Conservation (phyloP, 768 basidiomycete genomes). For the Leccinum arenicola region DNA sequence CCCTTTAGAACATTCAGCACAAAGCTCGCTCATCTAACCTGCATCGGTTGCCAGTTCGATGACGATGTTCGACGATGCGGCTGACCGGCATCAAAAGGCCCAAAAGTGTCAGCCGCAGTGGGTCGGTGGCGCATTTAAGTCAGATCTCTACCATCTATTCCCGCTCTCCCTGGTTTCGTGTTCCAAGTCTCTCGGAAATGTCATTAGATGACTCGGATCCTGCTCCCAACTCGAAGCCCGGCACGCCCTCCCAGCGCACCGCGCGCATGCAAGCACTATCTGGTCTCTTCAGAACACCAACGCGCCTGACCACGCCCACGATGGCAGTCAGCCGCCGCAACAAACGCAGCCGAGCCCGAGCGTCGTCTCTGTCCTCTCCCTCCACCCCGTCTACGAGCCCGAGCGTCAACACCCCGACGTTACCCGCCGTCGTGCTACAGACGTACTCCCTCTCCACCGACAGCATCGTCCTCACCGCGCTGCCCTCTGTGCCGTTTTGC, state of each 20-base stretch:
- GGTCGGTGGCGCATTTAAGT: slow-evolving; percentile 2
- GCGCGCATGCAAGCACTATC: slow-evolving; percentile 17
- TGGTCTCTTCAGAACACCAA: slow-evolving; percentile 24
- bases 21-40: not conserved
- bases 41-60: not conserved
- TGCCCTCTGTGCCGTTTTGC: slow-evolving; percentile 60
- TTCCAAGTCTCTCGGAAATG: slow-evolving; percentile 9
- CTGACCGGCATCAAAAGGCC: not conserved
- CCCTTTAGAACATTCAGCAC: not conserved
- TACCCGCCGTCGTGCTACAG: slow-evolving; percentile 54
- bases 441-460: slow-evolving; percentile 48
- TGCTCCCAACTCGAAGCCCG: not conserved
- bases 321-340: slow-evolving; percentile 13
- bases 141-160: not conserved
- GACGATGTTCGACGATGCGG: not conserved
- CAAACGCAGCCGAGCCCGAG: slow-evolving; percentile 19
- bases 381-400: slow-evolving; percentile 11
- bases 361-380: slow-evolving; percentile 4
- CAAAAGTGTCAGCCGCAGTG: slow-evolving; percentile 8
- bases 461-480: slow-evolving; percentile 61
- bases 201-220: not conserved
- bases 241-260: slow-evolving; percentile 10
- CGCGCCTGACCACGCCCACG: slow-evolving; percentile 24
- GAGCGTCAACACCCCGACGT: not conserved
- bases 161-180: not conserved